A percentile compares a stretch with the other conserved stretches of the same genome.
phyloP scores from a whole-genome alignment of 2,329 filamentous ascomycete genomes.

The Botryotinia calthae region DNA sequence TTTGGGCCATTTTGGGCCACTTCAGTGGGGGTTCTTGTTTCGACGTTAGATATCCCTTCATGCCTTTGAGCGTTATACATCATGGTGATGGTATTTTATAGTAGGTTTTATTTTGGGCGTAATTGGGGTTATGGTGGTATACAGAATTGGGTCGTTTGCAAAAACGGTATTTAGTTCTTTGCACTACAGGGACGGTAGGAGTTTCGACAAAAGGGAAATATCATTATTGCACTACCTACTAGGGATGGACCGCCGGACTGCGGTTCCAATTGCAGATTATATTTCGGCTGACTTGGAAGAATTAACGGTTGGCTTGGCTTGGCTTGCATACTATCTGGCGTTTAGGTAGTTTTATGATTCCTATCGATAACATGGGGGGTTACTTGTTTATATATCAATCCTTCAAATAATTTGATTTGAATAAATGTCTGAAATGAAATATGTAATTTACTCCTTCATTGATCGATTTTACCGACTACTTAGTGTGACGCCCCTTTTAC shows the following conservation, averaged over 20 bases:
- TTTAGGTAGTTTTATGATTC: constrained; percentile 3
- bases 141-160: constrained; percentile 16
- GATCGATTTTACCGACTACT: background rate
- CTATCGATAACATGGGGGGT: background rate
- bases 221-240: constrained; percentile 8
- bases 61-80: constrained; percentile 17
- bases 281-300: constrained; percentile 2
- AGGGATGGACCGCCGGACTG: constrained; percentile 9
- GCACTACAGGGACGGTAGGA: constrained; percentile 9
- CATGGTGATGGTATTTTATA: constrained; percentile 18
- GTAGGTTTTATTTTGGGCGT: constrained; percentile 10
- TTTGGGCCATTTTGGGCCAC: constrained; percentile 9
- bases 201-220: constrained; percentile 17
- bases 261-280: background rate
- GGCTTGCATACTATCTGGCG: constrained; percentile 1
- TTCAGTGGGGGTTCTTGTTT: constrained; percentile 16
- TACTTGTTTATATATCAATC: background rate
- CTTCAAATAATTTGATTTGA: background rate
- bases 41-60: constrained; percentile 20
- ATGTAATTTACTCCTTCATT: background rate
- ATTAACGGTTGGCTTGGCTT: constrained; percentile 9
- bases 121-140: background rate
- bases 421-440: background rate
- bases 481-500: background rate
- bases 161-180: constrained; percentile 15